Conservation (phyloP, 2,329 filamentous ascomycete species). For the Fusarium falciforme region DNA sequence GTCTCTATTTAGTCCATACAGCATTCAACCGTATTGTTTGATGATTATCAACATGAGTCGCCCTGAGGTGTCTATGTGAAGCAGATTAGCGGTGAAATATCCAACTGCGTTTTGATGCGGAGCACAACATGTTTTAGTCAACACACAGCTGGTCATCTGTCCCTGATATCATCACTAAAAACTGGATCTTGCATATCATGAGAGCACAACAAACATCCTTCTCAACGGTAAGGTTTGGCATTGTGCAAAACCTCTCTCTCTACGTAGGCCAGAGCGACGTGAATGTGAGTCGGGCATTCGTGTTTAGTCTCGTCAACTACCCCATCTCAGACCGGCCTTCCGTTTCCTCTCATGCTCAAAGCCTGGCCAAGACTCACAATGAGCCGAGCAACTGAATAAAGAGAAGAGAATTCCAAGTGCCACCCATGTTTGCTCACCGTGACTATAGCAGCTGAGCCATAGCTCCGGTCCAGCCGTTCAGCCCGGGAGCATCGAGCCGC, state of each 20-base stretch:
- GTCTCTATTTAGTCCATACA: neutral
- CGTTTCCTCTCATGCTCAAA: neutral
- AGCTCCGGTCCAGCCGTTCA: neutral
- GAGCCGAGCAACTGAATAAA: neutral
- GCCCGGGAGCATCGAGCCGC: constrained; percentile 4
- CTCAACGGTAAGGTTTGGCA: neutral
- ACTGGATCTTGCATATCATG: neutral
- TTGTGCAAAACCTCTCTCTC: neutral
- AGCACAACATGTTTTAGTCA: neutral
- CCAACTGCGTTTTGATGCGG: neutral
- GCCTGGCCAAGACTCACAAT: neutral
- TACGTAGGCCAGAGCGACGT: no score
- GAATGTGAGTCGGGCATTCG: neutral
- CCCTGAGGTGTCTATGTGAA: neutral
- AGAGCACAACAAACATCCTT: neutral
- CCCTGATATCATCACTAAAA: neutral
- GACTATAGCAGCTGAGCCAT: neutral
- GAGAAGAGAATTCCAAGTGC: neutral
- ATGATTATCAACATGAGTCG: no score
- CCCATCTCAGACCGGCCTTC: neutral
- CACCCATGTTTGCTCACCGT: neutral
- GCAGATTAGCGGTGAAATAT: neutral
- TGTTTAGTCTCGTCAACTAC: neutral
- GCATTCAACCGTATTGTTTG: neutral
- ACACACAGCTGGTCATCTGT: neutral